Evolutionary conservation across 495 filamentous ascomycete species (phyloP).

Genomic region (Bombardia bombarda): DNA sequence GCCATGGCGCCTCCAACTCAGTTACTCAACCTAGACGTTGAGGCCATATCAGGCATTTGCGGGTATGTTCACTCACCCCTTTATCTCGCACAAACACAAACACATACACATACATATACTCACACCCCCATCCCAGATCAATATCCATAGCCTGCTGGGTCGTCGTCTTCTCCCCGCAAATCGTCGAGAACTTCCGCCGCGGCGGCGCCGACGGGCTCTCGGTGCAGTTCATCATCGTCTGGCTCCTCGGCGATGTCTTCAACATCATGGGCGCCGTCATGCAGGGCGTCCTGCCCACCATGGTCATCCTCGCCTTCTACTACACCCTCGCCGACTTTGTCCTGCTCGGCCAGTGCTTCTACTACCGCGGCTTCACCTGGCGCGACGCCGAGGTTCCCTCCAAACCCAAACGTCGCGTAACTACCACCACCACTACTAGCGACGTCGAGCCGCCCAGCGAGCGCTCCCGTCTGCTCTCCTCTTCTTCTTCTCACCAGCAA

Average conservation of each 20-base stretch:
- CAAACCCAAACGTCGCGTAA: slow-evolving; percentile 9
- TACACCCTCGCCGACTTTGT: slow-evolving; percentile 93
- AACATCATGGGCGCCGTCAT: slow-evolving; percentile 88
- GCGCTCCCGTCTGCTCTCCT: slow-evolving; percentile 30
- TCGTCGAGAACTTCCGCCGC: slow-evolving; percentile 88
- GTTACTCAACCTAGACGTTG: slow-evolving; percentile 64
- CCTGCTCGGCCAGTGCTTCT: slow-evolving; percentile 81
- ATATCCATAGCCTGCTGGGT: slow-evolving; percentile 98
- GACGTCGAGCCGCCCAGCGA: slow-evolving; percentile 27
- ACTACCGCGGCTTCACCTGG: slow-evolving; percentile 79
- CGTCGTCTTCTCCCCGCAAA: slow-evolving; percentile 94
- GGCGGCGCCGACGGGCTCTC: slow-evolving; percentile 83
- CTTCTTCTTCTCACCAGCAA: not conserved
- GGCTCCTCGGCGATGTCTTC: slow-evolving; percentile 91
- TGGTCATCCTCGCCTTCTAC: slow-evolving; percentile 91
- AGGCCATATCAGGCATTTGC: slow-evolving; percentile 82
- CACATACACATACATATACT: not conserved
- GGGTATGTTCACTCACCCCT: slow-evolving; percentile 46
- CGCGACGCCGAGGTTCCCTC: slow-evolving; percentile 39
- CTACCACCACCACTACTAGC: slow-evolving; percentile 3
- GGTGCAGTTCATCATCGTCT: slow-evolving; percentile 80
- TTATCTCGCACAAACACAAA: not conserved
- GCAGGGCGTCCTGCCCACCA: slow-evolving; percentile 92
- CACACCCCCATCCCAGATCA: slow-evolving; percentile 43
- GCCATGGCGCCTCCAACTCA: slow-evolving; percentile 63